These are phyloP conservation scores for Tuber indicum DNA, from an alignment of 495 filamentous ascomycete species.

Conservation along the genomic window DNA sequence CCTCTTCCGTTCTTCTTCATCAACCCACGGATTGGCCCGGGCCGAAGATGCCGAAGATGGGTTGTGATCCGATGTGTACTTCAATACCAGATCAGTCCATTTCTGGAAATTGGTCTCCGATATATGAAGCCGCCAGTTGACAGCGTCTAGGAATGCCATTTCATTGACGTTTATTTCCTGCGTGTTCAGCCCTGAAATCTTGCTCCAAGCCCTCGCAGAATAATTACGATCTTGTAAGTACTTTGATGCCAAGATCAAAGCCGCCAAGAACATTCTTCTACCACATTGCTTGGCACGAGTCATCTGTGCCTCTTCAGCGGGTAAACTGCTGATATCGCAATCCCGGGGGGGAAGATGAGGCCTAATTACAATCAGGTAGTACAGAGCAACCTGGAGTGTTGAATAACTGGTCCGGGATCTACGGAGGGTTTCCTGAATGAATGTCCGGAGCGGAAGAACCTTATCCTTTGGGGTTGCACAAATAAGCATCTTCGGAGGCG, in stretches of 20 bases:
- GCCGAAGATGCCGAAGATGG: constrained; percentile 52
- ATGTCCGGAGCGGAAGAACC: constrained; percentile 83
- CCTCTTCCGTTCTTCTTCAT: constrained; percentile 61
- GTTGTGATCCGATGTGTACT: constrained; percentile 64
- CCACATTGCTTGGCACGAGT: constrained; percentile 88
- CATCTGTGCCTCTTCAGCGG: constrained; percentile 63
- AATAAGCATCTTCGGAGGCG: constrained; percentile 59
- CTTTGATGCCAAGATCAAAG: constrained; percentile 78
- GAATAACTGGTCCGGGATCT: constrained; percentile 94
- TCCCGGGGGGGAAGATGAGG: constrained; percentile 75
- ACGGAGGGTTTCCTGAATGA: constrained; percentile 94
- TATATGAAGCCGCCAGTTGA: constrained; percentile 92
- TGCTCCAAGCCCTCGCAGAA: constrained; percentile 95
- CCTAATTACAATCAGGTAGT: constrained; percentile 91
- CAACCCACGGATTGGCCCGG: constrained; percentile 46
- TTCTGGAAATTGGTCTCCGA: constrained; percentile 78
- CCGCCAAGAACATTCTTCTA: constrained; percentile 93
- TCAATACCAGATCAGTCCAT: constrained; percentile 86
- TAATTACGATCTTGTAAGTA: constrained; percentile 97
- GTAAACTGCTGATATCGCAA: constrained; percentile 74
- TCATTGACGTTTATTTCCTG: constrained; percentile 95
- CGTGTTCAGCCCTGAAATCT: constrained; percentile 87
- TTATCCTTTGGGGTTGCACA: constrained; percentile 57
- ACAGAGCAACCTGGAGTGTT: constrained; percentile 91
- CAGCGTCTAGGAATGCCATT: constrained; percentile 80